Evolutionary conservation across 768 basidiomycete genomes (phyloP).

Genomic region (Xanthoconium purpureum): DNA sequence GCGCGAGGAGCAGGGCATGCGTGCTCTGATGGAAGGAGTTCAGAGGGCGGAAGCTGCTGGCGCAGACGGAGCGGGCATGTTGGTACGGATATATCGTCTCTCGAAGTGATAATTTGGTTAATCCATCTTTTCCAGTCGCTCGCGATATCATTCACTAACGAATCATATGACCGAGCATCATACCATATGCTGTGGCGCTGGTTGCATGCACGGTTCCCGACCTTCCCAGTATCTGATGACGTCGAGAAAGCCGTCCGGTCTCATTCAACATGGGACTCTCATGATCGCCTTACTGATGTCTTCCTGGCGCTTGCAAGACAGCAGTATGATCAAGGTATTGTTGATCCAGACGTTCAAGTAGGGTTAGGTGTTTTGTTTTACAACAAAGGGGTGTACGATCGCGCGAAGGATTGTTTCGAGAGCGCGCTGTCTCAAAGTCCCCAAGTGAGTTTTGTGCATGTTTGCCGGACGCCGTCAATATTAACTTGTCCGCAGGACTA

Average conservation of each 20-base stretch:
- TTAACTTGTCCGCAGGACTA: constrained; percentile 59
- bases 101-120: constrained; percentile 3
- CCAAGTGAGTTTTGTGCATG: constrained; percentile 40
- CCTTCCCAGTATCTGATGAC: constrained; percentile 51
- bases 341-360: constrained; percentile 91
- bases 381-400: constrained; percentile 78
- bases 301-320: constrained; percentile 78
- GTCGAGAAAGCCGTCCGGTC: constrained; percentile 51
- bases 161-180: constrained; percentile 83
- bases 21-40: constrained; percentile 73
- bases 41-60: constrained; percentile 60
- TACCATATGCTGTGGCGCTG: constrained; percentile 84
- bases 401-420: constrained; percentile 93
- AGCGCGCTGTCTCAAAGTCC: constrained; percentile 79
- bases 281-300: constrained; percentile 74
- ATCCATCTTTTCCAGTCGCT: constrained; percentile 58
- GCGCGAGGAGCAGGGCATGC: constrained; percentile 78
- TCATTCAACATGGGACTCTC: constrained; percentile 77
- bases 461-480: not conserved
- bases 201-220: constrained; percentile 66
- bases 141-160: constrained; percentile 95
- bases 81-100: constrained; percentile 45
- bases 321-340: constrained; percentile 68
- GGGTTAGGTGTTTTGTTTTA: constrained; percentile 93
- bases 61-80: constrained; percentile 66